phyloP scores from a whole-genome alignment of 116 monocot species.

The Dioscorea cayenensis region DNA sequence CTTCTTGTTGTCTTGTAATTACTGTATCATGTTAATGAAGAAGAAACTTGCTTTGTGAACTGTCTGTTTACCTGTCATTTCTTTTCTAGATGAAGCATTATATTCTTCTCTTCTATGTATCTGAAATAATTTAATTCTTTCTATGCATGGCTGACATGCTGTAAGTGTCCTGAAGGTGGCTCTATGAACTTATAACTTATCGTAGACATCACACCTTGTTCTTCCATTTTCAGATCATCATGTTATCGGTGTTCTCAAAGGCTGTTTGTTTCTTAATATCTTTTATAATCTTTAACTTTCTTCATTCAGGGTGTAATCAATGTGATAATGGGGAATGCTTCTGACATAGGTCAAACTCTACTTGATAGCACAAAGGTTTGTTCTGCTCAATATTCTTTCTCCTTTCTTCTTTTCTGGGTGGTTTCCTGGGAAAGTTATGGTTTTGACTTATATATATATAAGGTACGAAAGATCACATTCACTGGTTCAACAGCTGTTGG shows the following conservation, averaged over 20 bases:
- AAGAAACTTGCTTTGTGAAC: too few species aligned
- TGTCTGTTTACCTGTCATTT: too few species aligned
- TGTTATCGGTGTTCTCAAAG: background rate
- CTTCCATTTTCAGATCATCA: background rate
- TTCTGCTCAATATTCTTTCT: background rate
- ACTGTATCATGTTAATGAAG: too few species aligned
- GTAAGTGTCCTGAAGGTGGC: background rate
- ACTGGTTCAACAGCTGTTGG: conserved; percentile 97
- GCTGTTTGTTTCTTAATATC: background rate
- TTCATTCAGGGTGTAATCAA: conserved; percentile 85
- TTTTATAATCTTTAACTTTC: conserved; percentile 5
- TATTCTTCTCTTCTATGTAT: too few species aligned
- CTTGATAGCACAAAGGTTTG: conserved; percentile 75
- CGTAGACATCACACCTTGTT: background rate
- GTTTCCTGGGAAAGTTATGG: background rate
- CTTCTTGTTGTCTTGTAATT: too few species aligned
- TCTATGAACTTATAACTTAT: background rate
- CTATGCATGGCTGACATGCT: too few species aligned
- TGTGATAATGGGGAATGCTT: conserved; percentile 89
- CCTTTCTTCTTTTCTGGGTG: too few species aligned
- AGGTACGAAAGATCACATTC: conserved; percentile 93
- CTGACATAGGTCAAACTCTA: conserved; percentile 78
- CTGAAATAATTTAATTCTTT: too few species aligned
- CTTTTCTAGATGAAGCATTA: too few species aligned
- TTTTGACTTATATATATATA: background rate